Base-by-base conservation (phyloP, 352 stramenopile genomes). In the Phytophthora quininea region DNA sequence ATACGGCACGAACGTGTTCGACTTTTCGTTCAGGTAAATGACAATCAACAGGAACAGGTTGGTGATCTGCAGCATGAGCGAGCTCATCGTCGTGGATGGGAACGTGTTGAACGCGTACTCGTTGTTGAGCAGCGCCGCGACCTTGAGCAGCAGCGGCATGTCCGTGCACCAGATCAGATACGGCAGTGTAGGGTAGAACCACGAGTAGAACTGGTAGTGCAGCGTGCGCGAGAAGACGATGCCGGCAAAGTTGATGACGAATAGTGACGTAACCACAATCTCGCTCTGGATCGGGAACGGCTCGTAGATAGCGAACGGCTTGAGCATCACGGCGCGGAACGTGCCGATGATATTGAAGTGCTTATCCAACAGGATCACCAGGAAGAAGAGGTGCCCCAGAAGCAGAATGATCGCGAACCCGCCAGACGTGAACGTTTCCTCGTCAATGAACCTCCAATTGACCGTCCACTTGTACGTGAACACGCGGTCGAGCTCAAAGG, bases 391-490 rank as follows among this genome's bases (percentile, higher is more conserved):
- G 67, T 96, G 88, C 14, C 77, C 60, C 10, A 65, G 40, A 5
- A 95, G 71, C 49, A 95, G 70, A 2, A 75, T 55, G 9, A 93
- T 61, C 24, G 87, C 88, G 32, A 92, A 84, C 56, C 72, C 54
- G 54, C 88, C 87, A 9, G 82, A 93, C 15, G 93, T 76, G 51
- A 95, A 95, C 3, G 80, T 72, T 7, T 92, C 84, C 71, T 95
- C 87, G 6, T 84, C 64, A 11, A 97, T 56, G 58, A 94, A 97
- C 60, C 98, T 98, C 85, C 94, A 99, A 87, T 99, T 99, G 32
- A 99, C 98, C 12, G 97, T 99, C 97, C 97, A 99, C 79, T 98
- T 95, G 84, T 96, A 99, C 62, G 95, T 98, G 73, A 99, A 99
- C 31, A 99, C 96, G 37, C 98, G 93, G 47, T 74, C 97, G 37